Percentiles rank a stretch among this genome's conserved stretches.
Evolutionary conservation across 1,284 basidiomycete genomes (phyloP).

Genomic region (Ceratobasidium sp.): DNA sequence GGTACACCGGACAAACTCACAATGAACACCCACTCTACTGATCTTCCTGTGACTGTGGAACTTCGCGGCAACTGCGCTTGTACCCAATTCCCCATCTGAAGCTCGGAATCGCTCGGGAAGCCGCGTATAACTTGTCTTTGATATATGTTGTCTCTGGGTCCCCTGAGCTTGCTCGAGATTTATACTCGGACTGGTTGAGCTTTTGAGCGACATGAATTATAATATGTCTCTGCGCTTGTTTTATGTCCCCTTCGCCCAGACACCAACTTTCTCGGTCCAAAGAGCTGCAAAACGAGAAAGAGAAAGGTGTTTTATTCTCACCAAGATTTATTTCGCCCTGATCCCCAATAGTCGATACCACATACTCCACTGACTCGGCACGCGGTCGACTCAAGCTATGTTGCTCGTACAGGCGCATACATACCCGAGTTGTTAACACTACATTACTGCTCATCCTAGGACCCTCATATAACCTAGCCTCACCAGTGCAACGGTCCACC

Average conservation of each 20-base stretch:
- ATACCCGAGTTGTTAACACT: neutral
- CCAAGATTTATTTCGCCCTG: neutral
- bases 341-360: neutral
- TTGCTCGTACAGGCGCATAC: neutral
- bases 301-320: too few relatives aligned
- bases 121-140: constrained; percentile 88
- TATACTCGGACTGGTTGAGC: constrained; percentile 73
- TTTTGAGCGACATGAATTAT: neutral
- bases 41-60: neutral
- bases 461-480: neutral
- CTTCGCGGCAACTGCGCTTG: neutral
- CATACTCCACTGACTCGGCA: neutral
- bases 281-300: too few relatives aligned
- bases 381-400: neutral
- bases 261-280: too few relatives aligned
- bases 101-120: constrained; percentile 68
- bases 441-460: neutral
- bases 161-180: constrained; percentile 68
- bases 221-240: too few relatives aligned
- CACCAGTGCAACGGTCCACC: neutral
- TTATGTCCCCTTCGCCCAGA: too few relatives aligned
- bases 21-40: neutral
- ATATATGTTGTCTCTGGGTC: constrained; percentile 84
- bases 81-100: constrained; percentile 41
- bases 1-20: constrained; percentile 49